Evolutionary conservation across 2,329 filamentous ascomycete species (phyloP).

Genomic region (Colletotrichum camelliae): DNA sequence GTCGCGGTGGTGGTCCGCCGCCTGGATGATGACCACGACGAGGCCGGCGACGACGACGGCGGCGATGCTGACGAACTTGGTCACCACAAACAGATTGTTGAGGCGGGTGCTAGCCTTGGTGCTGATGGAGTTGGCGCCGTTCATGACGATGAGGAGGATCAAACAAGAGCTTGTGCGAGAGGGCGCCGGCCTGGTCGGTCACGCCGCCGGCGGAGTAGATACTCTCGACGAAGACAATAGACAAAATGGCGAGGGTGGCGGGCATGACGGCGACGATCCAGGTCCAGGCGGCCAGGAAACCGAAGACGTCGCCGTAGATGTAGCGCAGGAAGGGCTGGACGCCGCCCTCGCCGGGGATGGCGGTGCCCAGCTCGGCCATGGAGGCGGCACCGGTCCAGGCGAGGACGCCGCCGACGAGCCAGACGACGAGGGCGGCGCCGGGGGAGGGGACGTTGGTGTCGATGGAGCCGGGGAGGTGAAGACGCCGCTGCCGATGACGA

Average conservation of each 20-base stretch:
- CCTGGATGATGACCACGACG: conserved; percentile 48
- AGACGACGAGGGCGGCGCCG: conserved; percentile 61
- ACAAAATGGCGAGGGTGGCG: conserved; percentile 66
- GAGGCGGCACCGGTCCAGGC: conserved; percentile 70
- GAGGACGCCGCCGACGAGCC: conserved; percentile 65
- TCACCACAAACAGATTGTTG: conserved; percentile 60
- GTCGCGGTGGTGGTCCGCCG: conserved; percentile 37
- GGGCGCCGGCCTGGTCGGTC: conserved; percentile 45
- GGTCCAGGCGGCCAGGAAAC: conserved; percentile 70
- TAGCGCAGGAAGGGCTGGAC: conserved; percentile 67
- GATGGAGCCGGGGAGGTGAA: conserved; percentile 68
- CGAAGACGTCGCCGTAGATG: conserved; percentile 64
- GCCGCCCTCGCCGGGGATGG: conserved; percentile 66
- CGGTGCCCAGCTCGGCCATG: conserved; percentile 67
- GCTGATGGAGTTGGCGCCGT: conserved; percentile 60
- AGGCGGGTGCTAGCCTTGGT: conserved; percentile 60
- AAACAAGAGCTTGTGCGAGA: conserved; percentile 59
- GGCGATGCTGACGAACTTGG: conserved; percentile 56
- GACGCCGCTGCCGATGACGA: conserved; percentile 69
- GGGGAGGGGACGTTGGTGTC: conserved; percentile 69
- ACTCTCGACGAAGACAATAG: conserved; percentile 68
- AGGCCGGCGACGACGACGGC: conserved; percentile 55
- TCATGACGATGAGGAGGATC: conserved; percentile 49
- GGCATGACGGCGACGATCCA: conserved; percentile 71
- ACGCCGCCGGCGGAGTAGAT: conserved; percentile 58